Evolutionary conservation across 345 rosid genomes (phyloP).

Genomic region (Murraya koenigii): DNA sequence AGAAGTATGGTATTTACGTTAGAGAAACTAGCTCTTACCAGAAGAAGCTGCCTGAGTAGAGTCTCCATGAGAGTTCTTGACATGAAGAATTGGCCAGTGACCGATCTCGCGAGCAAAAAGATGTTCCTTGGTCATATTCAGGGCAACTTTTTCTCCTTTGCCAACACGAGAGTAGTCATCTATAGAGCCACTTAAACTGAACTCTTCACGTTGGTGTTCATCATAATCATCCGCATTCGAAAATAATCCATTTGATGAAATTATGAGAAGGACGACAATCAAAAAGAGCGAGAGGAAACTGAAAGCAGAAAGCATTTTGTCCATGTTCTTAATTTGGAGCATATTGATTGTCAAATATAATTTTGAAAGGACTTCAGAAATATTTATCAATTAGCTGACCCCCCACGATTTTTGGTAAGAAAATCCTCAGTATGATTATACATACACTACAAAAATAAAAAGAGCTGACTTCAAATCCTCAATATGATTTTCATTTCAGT

Average conservation of each 20-base stretch:
- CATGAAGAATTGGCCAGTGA: background rate
- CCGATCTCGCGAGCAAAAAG: background rate
- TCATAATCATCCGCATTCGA: background rate
- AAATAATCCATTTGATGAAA: background rate
- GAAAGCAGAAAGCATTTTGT: background rate
- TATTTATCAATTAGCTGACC: too few relatives aligned
- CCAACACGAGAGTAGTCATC: conserved; percentile 21
- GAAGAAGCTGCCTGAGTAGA: conserved; percentile 22
- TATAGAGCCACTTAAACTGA: conserved; percentile 18
- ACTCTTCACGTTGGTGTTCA: background rate
- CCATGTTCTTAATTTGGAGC: background rate
- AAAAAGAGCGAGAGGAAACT: background rate
- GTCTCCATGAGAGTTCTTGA: conserved; percentile 18
- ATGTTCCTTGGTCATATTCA: conserved; percentile 23
- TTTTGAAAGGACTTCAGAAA: too few relatives aligned
- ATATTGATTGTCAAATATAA: too few relatives aligned
- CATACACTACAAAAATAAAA: too few relatives aligned
- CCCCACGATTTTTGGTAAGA: too few relatives aligned
- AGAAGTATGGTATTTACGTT: too few relatives aligned
- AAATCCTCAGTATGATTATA: too few relatives aligned
- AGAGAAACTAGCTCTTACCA: conserved; percentile 10
- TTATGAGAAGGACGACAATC: background rate
- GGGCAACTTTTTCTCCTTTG: conserved; percentile 23
- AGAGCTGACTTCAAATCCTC: too few relatives aligned
- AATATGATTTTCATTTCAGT: too few relatives aligned